Evolutionary conservation across 164 flowering plant genomes (phyloP).

Genomic region (Echeveria elegans): DNA sequence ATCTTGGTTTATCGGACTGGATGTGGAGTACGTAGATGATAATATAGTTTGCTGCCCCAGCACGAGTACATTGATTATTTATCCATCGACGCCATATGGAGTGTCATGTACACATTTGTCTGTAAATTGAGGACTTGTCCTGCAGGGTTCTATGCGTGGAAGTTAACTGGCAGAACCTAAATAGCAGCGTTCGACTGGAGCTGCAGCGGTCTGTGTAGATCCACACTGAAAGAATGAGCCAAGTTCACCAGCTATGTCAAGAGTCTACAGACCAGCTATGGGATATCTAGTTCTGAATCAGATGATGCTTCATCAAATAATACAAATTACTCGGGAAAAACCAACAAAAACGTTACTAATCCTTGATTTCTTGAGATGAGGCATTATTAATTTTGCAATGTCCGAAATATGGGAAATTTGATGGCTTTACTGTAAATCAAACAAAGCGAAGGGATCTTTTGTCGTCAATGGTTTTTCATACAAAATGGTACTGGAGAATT

Average conservation of each 20-base stretch:
- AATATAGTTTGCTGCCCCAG: constrained; percentile 75
- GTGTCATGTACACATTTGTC: background rate
- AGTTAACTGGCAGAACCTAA: constrained; percentile 27
- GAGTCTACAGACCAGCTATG: background rate
- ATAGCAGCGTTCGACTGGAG: constrained; percentile 43
- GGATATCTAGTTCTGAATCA: constrained; percentile 15
- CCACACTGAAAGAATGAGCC: constrained; percentile 11
- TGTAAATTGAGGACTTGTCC: background rate
- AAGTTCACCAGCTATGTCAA: background rate
- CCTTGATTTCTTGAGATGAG: too few relatives aligned
- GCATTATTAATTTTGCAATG: too few relatives aligned
- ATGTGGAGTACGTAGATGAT: constrained; percentile 75
- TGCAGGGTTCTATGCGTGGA: constrained; percentile 41
- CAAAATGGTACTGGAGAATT: background rate
- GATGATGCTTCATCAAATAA: background rate
- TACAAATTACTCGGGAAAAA: too few relatives aligned
- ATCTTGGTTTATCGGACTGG: constrained; percentile 84
- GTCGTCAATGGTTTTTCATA: background rate
- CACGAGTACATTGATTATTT: constrained; percentile 19
- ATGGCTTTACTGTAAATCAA: background rate
- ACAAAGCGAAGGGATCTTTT: background rate
- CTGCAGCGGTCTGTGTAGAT: constrained; percentile 53
- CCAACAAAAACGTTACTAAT: too few relatives aligned
- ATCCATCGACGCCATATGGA: background rate
- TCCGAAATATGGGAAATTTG: too few relatives aligned